phyloP scores from a whole-genome alignment of 192 early-diverging fungal species.

The Podila clonocystis region DNA sequence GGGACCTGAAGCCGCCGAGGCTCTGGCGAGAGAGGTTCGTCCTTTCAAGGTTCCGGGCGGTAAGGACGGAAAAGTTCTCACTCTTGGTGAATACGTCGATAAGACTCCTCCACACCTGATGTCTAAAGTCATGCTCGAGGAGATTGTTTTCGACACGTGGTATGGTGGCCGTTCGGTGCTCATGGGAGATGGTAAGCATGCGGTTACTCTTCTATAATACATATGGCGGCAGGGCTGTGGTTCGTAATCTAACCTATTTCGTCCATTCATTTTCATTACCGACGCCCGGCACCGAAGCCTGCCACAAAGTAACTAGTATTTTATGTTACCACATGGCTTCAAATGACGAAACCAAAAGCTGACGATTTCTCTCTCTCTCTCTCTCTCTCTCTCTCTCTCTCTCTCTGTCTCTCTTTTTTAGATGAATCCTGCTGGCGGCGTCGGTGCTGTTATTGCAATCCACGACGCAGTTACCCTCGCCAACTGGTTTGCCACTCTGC shows the following conservation, averaged over 20 bases:
- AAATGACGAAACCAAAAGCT: too few species aligned
- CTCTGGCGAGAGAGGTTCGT: conserved; percentile 9
- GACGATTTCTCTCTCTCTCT: too few species aligned
- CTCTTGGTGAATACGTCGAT: conserved; percentile 12
- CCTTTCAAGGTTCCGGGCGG: conserved; percentile 2
- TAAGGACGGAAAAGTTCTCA: not conserved
- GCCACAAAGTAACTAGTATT: too few species aligned
- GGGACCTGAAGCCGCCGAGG: conserved; percentile 25
- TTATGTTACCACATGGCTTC: too few species aligned
- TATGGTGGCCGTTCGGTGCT: not conserved
- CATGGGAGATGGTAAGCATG: not conserved
- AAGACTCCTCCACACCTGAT: conserved; percentile 2
- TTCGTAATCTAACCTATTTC: too few species aligned
- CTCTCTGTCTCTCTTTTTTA: too few species aligned
- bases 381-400: too few species aligned
- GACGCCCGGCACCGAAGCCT: too few species aligned
- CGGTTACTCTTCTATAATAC: too few species aligned
- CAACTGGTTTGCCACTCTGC: not conserved
- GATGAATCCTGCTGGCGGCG: not conserved
- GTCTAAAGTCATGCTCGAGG: conserved; percentile 17
- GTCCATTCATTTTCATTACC: too few species aligned
- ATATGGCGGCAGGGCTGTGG: too few species aligned
- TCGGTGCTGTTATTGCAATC: not conserved
- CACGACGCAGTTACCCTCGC: not conserved
- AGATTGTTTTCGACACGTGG: too few species aligned